Conservation (phyloP, 1,139 yeast genomes). For the Pichia sp. region DNA sequence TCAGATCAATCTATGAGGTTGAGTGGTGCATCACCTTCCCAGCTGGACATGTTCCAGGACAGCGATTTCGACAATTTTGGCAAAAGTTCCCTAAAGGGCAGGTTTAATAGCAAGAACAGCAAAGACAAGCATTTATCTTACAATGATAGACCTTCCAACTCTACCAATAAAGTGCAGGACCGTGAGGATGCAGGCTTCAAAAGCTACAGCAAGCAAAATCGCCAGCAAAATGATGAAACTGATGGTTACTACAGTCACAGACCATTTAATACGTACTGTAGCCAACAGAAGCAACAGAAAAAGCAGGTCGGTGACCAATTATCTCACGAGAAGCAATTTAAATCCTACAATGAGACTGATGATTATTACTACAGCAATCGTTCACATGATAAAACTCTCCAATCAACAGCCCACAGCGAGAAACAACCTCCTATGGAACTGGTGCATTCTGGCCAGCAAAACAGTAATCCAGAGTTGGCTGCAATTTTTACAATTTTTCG, state of each 20-base stretch:
- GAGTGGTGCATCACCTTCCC: background rate
- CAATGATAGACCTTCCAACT: constrained; percentile 7
- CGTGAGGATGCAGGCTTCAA: background rate
- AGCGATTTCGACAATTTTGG: background rate
- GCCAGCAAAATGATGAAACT: background rate
- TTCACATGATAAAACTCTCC: no score
- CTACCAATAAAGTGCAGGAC: background rate
- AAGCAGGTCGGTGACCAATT: background rate
- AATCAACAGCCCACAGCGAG: no score
- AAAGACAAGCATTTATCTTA: background rate
- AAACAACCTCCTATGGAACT: background rate
- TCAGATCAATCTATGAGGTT: background rate
- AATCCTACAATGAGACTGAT: no score
- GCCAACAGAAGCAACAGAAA: background rate
- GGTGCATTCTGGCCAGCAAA: background rate
- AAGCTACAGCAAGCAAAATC: background rate
- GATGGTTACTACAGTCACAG: background rate
- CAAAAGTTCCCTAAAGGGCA: background rate
- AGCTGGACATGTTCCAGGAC: constrained; percentile 3
- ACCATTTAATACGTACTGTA: constrained; percentile 6
- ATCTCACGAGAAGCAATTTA: no score
- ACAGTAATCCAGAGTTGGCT: constrained; percentile 5
- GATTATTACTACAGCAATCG: no score
- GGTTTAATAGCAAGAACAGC: background rate
- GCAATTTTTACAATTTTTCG: constrained; percentile 5